Evolutionary conservation across 805 yeast species (phyloP).

Genomic region (Ogataea saltuana): DNA sequence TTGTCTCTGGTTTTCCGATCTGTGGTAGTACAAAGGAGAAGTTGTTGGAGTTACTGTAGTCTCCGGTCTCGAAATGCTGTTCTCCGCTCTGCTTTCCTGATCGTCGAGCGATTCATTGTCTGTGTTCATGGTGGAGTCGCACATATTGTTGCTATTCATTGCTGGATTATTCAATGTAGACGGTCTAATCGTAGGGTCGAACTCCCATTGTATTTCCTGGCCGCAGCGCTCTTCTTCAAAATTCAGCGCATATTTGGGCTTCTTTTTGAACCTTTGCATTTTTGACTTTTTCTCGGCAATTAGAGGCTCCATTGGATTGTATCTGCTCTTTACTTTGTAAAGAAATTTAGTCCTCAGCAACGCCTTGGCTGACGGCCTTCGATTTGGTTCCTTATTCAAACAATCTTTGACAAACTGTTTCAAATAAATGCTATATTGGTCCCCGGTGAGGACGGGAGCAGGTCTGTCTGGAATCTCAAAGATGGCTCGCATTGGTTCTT

Average conservation of each 20-base stretch:
- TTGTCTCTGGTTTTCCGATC: constrained; percentile 14
- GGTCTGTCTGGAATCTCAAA: constrained; percentile 64
- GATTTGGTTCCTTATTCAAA: constrained; percentile 61
- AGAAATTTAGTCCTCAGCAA: constrained; percentile 59
- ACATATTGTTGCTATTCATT: neutral
- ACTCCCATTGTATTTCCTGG: constrained; percentile 31
- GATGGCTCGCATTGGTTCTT: constrained; percentile 76
- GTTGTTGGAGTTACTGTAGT: constrained; percentile 22
- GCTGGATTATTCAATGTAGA: neutral
- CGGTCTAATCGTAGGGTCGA: constrained; percentile 19
- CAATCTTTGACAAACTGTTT: constrained; percentile 64
- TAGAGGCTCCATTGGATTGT: constrained; percentile 27
- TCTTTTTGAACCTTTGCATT: constrained; percentile 35
- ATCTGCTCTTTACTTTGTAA: constrained; percentile 34
- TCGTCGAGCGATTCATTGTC: constrained; percentile 15
- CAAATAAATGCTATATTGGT: constrained; percentile 41
- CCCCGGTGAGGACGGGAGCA: constrained; percentile 59
- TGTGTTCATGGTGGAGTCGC: constrained; percentile 5
- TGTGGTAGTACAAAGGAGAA: constrained; percentile 20
- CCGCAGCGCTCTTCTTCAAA: constrained; percentile 25
- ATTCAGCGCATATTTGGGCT: constrained; percentile 42
- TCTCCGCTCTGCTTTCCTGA: constrained; percentile 16
- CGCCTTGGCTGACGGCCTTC: constrained; percentile 61
- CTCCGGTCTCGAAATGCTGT: constrained; percentile 17
- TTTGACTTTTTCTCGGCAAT: constrained; percentile 40